Evolutionary conservation across 768 basidiomycete species (phyloP).

Genomic region (Suillus americanus): DNA sequence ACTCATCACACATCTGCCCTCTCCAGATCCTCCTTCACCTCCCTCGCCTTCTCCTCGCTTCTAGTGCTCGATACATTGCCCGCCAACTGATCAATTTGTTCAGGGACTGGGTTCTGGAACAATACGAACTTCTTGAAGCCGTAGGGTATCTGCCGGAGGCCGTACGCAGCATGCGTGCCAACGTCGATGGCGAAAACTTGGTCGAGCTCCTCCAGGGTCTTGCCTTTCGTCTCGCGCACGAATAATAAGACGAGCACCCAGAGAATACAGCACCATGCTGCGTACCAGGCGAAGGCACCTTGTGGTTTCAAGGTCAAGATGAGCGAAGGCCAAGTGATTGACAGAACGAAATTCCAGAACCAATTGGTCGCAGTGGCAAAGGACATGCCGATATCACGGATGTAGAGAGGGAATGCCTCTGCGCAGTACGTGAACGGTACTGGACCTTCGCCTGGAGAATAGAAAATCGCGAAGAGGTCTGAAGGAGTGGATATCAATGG

Average conservation of each 20-base stretch:
- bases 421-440: constrained; percentile 91
- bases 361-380: constrained; percentile 63
- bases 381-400: constrained; percentile 57
- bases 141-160: constrained; percentile 50
- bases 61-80: constrained; percentile 15
- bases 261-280: constrained; percentile 55
- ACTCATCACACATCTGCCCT: constrained; percentile 1
- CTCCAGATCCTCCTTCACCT: constrained; percentile 12
- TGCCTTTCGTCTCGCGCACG: constrained; percentile 70
- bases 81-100: constrained; percentile 42
- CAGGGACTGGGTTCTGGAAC: constrained; percentile 27
- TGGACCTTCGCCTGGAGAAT: constrained; percentile 86
- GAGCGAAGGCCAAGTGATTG: constrained; percentile 71
- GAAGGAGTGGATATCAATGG: constrained; percentile 8
- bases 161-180: constrained; percentile 56
- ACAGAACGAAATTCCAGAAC: constrained; percentile 63
- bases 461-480: constrained; percentile 61
- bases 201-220: constrained; percentile 57
- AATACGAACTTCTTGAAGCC: constrained; percentile 51
- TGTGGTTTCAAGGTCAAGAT: constrained; percentile 61
- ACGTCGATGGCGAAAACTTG: constrained; percentile 57
- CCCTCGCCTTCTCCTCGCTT: constrained; percentile 11
- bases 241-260: constrained; percentile 61
- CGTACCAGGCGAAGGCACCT: constrained; percentile 77
- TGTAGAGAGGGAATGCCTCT: constrained; percentile 84